Evolutionary conservation across 768 basidiomycete species (phyloP).

Genomic region (Tricholoma furcatifolium): DNA sequence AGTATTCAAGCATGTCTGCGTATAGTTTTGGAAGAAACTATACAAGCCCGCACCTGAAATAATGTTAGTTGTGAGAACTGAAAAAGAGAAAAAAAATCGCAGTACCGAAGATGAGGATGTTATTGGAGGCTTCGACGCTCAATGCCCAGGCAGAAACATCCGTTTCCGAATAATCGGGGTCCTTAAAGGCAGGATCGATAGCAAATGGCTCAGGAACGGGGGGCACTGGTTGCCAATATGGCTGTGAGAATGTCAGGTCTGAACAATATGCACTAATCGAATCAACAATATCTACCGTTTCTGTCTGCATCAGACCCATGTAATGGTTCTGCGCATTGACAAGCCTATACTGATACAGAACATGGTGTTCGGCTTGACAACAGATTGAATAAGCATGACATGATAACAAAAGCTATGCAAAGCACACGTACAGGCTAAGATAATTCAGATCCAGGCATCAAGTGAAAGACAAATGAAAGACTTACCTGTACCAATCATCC

Average conservation of each 20-base stretch:
- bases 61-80: background rate
- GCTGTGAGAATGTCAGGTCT: slow-evolving; percentile 34
- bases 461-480: background rate
- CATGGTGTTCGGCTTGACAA: slow-evolving; percentile 62
- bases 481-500: slow-evolving; percentile 75
- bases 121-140: slow-evolving; percentile 42
- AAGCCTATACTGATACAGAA: slow-evolving; percentile 68
- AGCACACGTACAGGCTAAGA: slow-evolving; percentile 7
- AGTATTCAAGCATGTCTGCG: slow-evolving; percentile 25
- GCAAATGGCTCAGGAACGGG: slow-evolving; percentile 55
- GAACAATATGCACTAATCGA: background rate
- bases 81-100: slow-evolving; percentile 27
- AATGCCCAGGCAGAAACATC: slow-evolving; percentile 55
- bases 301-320: slow-evolving; percentile 72
- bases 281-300: slow-evolving; percentile 42
- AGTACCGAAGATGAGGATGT: slow-evolving; percentile 10
- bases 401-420: background rate
- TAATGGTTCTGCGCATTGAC: slow-evolving; percentile 64
- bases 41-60: slow-evolving; percentile 41
- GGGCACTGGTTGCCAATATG: slow-evolving; percentile 67
- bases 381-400: background rate
- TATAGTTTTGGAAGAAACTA: slow-evolving; percentile 67
- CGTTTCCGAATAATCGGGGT: slow-evolving; percentile 47
- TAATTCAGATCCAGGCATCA: background rate
- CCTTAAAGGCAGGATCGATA: slow-evolving; percentile 39